Evolutionary conservation across 306 rosid genomes (phyloP).

Genomic region (Prunus kanzakura): DNA sequence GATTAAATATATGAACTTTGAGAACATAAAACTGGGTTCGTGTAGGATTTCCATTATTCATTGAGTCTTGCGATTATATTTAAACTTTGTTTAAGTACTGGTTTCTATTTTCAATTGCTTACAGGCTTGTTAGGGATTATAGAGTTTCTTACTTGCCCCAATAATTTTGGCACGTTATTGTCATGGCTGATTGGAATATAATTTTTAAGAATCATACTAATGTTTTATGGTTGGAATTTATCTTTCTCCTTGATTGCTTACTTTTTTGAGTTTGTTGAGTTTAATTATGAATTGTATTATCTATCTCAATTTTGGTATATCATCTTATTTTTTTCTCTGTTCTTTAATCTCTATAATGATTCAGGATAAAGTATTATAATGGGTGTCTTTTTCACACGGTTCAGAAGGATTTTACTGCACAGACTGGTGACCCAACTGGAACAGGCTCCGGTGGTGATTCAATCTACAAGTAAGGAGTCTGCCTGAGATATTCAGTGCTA

Average conservation of each 20-base stretch:
- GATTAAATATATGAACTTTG: not conserved
- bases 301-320: not conserved
- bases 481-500: not conserved
- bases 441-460: constrained; percentile 76
- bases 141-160: not conserved
- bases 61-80: not conserved
- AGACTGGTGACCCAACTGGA: constrained; percentile 90
- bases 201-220: no score
- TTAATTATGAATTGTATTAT: not conserved
- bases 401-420: constrained; percentile 96
- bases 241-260: not conserved
- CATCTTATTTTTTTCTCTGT: constrained; percentile 7
- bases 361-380: constrained; percentile 80
- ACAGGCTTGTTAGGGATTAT: not conserved
- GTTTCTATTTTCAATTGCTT: not conserved
- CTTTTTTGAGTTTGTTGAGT: not conserved
- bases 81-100: not conserved
- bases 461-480: constrained; percentile 57
- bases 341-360: not conserved
- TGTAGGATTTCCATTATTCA: not conserved
- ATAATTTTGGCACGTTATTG: no score
- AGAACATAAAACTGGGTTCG: not conserved
- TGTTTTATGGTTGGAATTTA: no score
- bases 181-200: not conserved
- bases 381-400: constrained; percentile 83